Base-by-base conservation (phyloP, 2,329 filamentous ascomycete species). In the Alternaria solani region DNA sequence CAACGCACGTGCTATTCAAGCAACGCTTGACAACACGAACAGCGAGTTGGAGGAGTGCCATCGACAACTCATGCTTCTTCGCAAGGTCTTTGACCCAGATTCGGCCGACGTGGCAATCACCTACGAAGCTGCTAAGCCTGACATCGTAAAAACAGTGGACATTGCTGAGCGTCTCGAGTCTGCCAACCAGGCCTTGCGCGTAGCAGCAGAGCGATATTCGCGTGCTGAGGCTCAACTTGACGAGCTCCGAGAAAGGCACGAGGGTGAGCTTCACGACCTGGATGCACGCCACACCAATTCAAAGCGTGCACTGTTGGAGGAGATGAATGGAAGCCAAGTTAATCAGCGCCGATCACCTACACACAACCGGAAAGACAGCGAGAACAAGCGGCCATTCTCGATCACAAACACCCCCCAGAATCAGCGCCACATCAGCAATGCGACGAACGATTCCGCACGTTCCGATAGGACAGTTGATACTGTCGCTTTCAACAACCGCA, bases 391-490 rank as follows among this genome's bases (percentile, higher is more conserved):
- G 67, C 88, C 88, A 42, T 89, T 89, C 65, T 94, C 92, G 0
- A 92, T 91, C 64, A 85, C 88, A 7, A 89, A 91, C 3, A 96
- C 93, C 0, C 93, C 94, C 3, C 90, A 88, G 20, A 79, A 81
- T 65, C 89, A 92, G 55, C 88, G 89, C 60, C 86, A 89, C 64
- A 86, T 88, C 54, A 85, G 87, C 67, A 88, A 89, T 66, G 88
- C 89, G 38, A 84, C 86, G 44, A 85, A 89, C 64, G 92, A 96
- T 72, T 96, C 94, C 36, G 88, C 87, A 59, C 88, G 91, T 41
- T 97, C 94, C 2, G 94, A 98, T 75, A 87, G 89, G 57, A 97
- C 93, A 0, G 88, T 90, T 25, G 94, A 97, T 76, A 91, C 93
- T 16, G 83, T 93, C 42, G 90, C 89, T 67, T 92, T 92, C 80